Conservation (phyloP, 257 asterid genomes). For the Solanum virginianum region DNA sequence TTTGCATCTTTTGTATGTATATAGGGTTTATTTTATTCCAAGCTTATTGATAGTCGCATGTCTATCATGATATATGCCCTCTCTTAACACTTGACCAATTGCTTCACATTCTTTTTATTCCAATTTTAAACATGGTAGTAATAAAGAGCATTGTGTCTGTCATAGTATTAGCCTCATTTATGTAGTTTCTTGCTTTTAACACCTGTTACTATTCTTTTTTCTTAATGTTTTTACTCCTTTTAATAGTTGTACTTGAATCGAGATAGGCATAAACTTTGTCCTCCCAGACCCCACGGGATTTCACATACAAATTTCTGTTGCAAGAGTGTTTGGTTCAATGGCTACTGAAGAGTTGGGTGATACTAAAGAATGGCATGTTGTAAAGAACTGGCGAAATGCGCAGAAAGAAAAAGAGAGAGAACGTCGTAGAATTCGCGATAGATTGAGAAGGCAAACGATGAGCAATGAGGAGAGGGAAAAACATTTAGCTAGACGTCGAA, state of each 20-base stretch:
- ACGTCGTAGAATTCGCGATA: slow-evolving; percentile 19
- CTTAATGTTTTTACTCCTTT: too few relatives aligned
- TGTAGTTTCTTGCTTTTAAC: too few relatives aligned
- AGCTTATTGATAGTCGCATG: not conserved
- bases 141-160: too few relatives aligned
- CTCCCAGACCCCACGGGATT: too few relatives aligned
- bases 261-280: not conserved
- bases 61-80: not conserved
- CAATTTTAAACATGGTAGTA: not conserved
- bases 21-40: not conserved
- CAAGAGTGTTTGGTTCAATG: slow-evolving; percentile 1
- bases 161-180: too few relatives aligned
- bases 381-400: not conserved
- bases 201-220: too few relatives aligned
- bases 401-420: slow-evolving; percentile 33
- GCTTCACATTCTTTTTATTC: not conserved
- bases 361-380: slow-evolving; percentile 8
- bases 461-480: slow-evolving; percentile 28
- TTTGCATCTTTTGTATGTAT: not conserved
- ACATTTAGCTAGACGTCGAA: slow-evolving; percentile 28
- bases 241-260: too few relatives aligned
- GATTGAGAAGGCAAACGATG: slow-evolving; percentile 32
- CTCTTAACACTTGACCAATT: not conserved
- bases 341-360: slow-evolving; percentile 3
- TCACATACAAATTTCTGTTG: not conserved